phyloP scores from a whole-genome alignment of 352 stramenopile genomes.

The Globisporangium cystogenes region DNA sequence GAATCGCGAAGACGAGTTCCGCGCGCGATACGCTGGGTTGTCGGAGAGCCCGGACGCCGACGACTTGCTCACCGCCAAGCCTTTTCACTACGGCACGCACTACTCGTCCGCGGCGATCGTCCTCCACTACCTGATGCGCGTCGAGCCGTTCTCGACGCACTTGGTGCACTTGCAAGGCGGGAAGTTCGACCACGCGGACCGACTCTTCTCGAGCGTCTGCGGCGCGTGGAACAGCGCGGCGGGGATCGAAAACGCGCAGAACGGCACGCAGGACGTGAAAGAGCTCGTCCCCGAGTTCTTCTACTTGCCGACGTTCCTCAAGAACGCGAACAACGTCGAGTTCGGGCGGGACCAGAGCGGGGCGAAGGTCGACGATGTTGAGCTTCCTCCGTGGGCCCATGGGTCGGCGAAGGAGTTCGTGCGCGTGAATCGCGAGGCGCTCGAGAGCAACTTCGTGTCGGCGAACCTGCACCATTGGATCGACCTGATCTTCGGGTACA shows the following conservation, averaged over 20 bases:
- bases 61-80: conserved; percentile 42
- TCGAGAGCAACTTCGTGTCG: conserved; percentile 96
- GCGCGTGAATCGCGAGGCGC: conserved; percentile 90
- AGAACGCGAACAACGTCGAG: conserved; percentile 94
- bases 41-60: conserved; percentile 30
- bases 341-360: conserved; percentile 91
- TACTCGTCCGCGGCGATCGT: conserved; percentile 93
- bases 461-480: conserved; percentile 97
- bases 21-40: conserved; percentile 56
- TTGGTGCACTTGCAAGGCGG: conserved; percentile 93
- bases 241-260: conserved; percentile 55
- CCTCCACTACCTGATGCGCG: conserved; percentile 95
- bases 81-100: conserved; percentile 96
- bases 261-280: conserved; percentile 95
- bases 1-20: conserved; percentile 86
- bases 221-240: conserved; percentile 89
- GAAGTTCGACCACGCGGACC: conserved; percentile 98
- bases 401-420: conserved; percentile 93
- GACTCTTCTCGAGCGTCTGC: conserved; percentile 93
- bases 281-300: conserved; percentile 99
- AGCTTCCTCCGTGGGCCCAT: conserved; percentile 93
- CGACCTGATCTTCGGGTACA: conserved; percentile 97
- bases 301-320: conserved; percentile 93
- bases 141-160: conserved; percentile 95
- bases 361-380: conserved; percentile 86